Evolutionary conservation across 2,329 filamentous ascomycete genomes (phyloP).

Genomic region (Cadophora malorum): DNA sequence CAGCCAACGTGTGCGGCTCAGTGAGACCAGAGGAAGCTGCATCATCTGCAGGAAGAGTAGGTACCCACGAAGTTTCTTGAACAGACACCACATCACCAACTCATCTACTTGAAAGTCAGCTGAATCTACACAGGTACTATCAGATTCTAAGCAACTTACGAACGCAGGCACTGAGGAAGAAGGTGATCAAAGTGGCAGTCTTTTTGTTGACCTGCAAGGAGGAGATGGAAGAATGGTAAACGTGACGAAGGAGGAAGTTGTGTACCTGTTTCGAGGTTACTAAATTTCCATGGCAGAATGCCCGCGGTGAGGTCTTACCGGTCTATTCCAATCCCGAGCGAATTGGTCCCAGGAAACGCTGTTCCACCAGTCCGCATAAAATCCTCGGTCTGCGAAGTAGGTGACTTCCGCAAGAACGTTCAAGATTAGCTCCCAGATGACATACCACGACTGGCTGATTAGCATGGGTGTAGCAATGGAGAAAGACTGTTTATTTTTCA

Average conservation of each 20-base stretch:
- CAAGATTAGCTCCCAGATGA: conserved; percentile 79
- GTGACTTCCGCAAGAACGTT: conserved; percentile 81
- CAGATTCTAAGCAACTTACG: conserved; percentile 18
- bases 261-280: conserved; percentile 17
- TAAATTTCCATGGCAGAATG: not conserved
- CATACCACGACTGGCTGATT: conserved; percentile 65
- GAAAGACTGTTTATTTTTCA: too few species aligned
- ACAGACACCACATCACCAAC: conserved; percentile 80
- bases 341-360: conserved; percentile 73
- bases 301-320: conserved; percentile 42
- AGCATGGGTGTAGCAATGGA: not conserved
- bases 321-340: conserved; percentile 81
- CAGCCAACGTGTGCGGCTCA: conserved; percentile 72
- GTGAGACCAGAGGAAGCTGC: conserved; percentile 72
- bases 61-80: conserved; percentile 79
- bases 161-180: conserved; percentile 46
- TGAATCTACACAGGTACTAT: not conserved
- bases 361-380: conserved; percentile 64
- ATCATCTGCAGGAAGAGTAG: conserved; percentile 75
- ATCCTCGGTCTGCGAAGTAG: conserved; percentile 77
- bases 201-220: conserved; percentile 73
- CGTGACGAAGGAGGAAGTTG: conserved; percentile 77
- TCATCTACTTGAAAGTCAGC: conserved; percentile 55
- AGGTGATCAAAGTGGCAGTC: conserved; percentile 63
- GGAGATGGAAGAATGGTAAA: conserved; percentile 80